Conservation (phyloP, 768 basidiomycete species). For the Hygrophorus pudorinus region DNA sequence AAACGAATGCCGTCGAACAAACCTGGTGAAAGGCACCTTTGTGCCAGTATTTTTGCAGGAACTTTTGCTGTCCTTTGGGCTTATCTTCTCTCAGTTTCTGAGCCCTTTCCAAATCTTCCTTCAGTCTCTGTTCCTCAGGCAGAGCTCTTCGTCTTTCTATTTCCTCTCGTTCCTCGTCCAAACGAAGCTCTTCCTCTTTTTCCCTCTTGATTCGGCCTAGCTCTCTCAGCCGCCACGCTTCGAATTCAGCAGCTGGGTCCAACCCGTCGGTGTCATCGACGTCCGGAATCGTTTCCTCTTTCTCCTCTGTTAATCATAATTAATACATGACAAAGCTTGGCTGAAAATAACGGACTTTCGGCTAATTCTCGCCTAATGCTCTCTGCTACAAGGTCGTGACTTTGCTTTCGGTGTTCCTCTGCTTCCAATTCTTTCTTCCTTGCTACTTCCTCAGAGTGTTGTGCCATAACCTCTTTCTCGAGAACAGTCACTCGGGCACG, state of each 20-base stretch:
- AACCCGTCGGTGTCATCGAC: constrained; percentile 93
- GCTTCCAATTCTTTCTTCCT: constrained; percentile 63
- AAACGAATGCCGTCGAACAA: constrained; percentile 3
- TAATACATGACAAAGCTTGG: not conserved
- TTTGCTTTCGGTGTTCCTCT: constrained; percentile 79
- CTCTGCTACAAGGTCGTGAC: constrained; percentile 89
- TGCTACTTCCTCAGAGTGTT: constrained; percentile 68
- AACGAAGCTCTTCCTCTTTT: constrained; percentile 74
- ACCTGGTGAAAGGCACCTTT: constrained; percentile 99
- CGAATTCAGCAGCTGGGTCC: constrained; percentile 85
- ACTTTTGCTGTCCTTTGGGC: constrained; percentile 84
- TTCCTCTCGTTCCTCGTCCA: constrained; percentile 84
- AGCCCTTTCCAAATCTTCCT: constrained; percentile 85
- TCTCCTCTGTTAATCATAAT: constrained; percentile 58
- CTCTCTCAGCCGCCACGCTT: constrained; percentile 92
- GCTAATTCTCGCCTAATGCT: constrained; percentile 86
- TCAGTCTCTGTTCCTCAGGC: constrained; percentile 87
- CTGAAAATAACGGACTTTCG: constrained; percentile 56
- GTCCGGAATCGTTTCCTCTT: constrained; percentile 72
- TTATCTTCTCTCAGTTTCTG: constrained; percentile 77
- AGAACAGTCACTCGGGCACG: constrained; percentile 66
- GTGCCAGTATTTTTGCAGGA: constrained; percentile 98
- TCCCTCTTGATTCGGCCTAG: constrained; percentile 89
- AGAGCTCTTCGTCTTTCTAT: constrained; percentile 84
- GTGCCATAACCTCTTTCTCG: constrained; percentile 55